Percentiles rank a stretch among this genome's conserved stretches.
Conservation (phyloP, 148 eudicot genomes). For the Rhododendron ovatum region DNA sequence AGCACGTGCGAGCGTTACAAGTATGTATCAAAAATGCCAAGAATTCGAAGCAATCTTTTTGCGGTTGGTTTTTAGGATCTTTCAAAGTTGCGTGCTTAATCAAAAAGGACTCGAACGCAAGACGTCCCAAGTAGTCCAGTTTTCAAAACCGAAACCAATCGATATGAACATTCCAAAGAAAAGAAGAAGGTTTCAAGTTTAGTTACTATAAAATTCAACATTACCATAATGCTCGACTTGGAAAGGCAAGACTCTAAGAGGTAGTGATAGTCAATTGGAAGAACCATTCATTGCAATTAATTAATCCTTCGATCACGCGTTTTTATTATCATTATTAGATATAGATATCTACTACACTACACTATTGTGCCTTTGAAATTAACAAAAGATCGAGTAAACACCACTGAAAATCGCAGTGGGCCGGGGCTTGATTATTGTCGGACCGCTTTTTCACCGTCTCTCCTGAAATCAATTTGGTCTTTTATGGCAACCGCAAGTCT, state of each 20-base stretch:
- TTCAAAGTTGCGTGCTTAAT: neutral
- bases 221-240: neutral
- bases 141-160: neutral
- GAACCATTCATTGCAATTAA: neutral
- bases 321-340: neutral
- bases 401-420: neutral
- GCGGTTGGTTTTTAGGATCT: neutral
- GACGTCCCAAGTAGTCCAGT: neutral
- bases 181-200: neutral
- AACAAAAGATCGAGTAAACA: neutral
- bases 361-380: neutral
- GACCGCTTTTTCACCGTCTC: too few species aligned
- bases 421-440: neutral
- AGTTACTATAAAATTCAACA: neutral
- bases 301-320: neutral
- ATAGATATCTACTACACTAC: neutral
- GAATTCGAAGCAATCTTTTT: neutral
- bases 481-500: too few species aligned
- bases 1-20: neutral
- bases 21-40: neutral
- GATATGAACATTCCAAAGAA: neutral
- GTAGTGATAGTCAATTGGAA: neutral
- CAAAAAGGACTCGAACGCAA: neutral
- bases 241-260: neutral
- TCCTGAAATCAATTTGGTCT: too few species aligned